A percentile compares a stretch with the other conserved stretches of the same genome.
Conservation (phyloP, 2,329 filamentous ascomycete species). For the Nemania diffusa region DNA sequence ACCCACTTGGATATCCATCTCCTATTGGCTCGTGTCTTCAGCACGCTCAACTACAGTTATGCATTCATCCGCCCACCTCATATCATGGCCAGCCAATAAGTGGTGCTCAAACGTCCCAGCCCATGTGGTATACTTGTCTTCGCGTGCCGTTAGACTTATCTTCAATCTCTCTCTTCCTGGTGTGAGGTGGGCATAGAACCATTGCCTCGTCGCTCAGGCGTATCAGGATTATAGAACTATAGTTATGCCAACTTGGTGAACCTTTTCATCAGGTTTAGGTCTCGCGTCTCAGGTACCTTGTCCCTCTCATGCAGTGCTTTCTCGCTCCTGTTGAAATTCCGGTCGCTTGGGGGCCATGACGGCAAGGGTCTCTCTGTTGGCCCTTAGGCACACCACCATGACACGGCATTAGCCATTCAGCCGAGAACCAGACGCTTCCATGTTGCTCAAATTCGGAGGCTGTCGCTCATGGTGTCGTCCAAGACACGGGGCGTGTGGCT, state of each 20-base stretch:
- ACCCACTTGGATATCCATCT: slow-evolving; percentile 46
- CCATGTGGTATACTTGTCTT: slow-evolving; percentile 54
- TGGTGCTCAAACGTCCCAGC: slow-evolving; percentile 52
- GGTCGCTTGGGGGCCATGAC: slow-evolving; percentile 47
- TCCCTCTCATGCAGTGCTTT: slow-evolving; percentile 36
- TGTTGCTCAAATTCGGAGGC: slow-evolving; percentile 52
- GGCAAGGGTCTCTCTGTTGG: slow-evolving; percentile 50
- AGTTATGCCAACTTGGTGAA: slow-evolving; percentile 25
- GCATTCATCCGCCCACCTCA: slow-evolving; percentile 62
- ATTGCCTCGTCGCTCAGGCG: slow-evolving; percentile 24
- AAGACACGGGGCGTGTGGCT: slow-evolving; percentile 53
- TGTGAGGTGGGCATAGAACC: slow-evolving; percentile 32
- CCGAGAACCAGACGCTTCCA: slow-evolving; percentile 56
- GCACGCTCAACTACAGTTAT: slow-evolving; percentile 61
- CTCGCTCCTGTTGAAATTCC: slow-evolving; percentile 43
- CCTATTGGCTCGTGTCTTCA: slow-evolving; percentile 54
- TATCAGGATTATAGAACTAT: slow-evolving; percentile 28
- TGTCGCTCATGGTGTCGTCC: slow-evolving; percentile 49
- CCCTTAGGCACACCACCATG: slow-evolving; percentile 51
- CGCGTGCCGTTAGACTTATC: slow-evolving; percentile 44
- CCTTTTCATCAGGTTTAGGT: slow-evolving; percentile 23
- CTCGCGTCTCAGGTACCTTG: slow-evolving; percentile 26
- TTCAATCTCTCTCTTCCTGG: slow-evolving; percentile 32
- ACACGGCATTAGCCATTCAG: slow-evolving; percentile 63
- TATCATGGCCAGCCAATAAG: slow-evolving; percentile 58